Evolutionary conservation across 257 asterid species (phyloP).

Genomic region (Euphrasia confusa): DNA sequence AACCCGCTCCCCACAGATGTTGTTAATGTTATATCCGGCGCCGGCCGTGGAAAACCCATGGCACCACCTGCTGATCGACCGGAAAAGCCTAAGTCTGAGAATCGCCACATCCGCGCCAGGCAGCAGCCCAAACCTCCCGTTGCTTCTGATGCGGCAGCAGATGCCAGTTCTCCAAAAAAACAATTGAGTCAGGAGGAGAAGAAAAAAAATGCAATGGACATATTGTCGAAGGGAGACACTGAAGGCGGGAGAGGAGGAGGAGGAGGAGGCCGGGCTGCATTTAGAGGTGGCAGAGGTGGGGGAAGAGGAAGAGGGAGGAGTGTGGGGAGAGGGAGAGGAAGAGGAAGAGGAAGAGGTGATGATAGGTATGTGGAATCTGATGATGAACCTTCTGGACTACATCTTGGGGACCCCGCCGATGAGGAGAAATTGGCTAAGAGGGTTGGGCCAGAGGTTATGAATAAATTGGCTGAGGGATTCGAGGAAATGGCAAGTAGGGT

Average conservation of each 20-base stretch:
- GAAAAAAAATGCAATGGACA: conserved; percentile 42
- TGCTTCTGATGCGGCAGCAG: conserved; percentile 7
- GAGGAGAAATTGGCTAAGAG: conserved; percentile 58
- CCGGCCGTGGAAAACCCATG: conserved; percentile 71
- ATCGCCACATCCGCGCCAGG: conserved; percentile 45
- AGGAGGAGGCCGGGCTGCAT: conserved; percentile 18
- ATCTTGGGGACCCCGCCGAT: conserved; percentile 48
- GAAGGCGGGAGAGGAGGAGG: conserved; percentile 19
- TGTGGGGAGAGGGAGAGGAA: conserved; percentile 34
- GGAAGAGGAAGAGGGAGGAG: conserved; percentile 38
- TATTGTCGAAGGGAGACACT: conserved; percentile 40
- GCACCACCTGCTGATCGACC: conserved; percentile 19
- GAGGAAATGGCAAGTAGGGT: conserved; percentile 57
- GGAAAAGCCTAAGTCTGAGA: conserved; percentile 38
- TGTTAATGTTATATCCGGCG: conserved; percentile 33
- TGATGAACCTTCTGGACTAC: conserved; percentile 36
- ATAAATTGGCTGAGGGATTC: conserved; percentile 52
- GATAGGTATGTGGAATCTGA: conserved; percentile 33
- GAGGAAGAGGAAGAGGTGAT: conserved; percentile 29
- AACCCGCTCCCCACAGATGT: conserved; percentile 27
- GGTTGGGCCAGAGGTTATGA: conserved; percentile 67
- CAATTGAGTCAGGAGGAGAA: conserved; percentile 56
- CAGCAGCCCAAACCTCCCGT: conserved; percentile 20
- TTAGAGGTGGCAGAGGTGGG: conserved; percentile 29
- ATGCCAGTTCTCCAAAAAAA: conserved; percentile 25